A percentile compares a stretch with the other conserved stretches of the same genome.
phyloP scores from a whole-genome alignment of 106 monocot genomes.

The Triglochin maritima region DNA sequence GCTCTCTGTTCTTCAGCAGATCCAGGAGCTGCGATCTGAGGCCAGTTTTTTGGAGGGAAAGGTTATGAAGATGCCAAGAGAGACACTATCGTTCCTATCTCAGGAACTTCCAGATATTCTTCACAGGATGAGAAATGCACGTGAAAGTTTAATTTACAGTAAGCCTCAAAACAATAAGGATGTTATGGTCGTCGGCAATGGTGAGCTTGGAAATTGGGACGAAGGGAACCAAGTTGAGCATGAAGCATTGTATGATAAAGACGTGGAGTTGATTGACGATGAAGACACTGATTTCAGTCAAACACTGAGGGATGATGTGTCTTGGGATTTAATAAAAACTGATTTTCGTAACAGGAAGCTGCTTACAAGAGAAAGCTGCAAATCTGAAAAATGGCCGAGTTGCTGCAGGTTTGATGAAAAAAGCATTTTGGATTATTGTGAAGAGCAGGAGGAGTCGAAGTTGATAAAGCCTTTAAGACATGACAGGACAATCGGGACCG shows the following conservation, averaged over 20 bases:
- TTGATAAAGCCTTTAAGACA: slow-evolving; percentile 67
- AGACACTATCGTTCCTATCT: slow-evolving; percentile 26
- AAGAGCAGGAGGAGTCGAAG: slow-evolving; percentile 63
- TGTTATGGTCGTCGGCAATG: slow-evolving; percentile 31
- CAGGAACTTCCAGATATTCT: slow-evolving; percentile 45
- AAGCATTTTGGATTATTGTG: slow-evolving; percentile 61
- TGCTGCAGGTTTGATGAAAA: slow-evolving; percentile 81
- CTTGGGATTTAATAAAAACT: slow-evolving; percentile 53
- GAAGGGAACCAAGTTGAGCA: slow-evolving; percentile 39
- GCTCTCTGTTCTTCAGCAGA: slow-evolving; percentile 45
- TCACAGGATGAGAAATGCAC: slow-evolving; percentile 47
- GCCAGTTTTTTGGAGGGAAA: slow-evolving; percentile 45
- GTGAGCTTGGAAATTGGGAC: slow-evolving; percentile 48
- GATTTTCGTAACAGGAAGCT: slow-evolving; percentile 53
- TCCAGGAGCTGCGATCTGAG: slow-evolving; percentile 57
- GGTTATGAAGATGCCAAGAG: slow-evolving; percentile 48
- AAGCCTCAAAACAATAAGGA: slow-evolving; percentile 34
- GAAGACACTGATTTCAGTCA: slow-evolving; percentile 63
- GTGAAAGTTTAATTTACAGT: slow-evolving; percentile 5
- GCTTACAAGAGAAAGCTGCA: slow-evolving; percentile 50
- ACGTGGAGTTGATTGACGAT: slow-evolving; percentile 64
- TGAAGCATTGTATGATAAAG: slow-evolving; percentile 40
- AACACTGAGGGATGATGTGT: slow-evolving; percentile 42
- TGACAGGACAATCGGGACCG: slow-evolving; percentile 44
- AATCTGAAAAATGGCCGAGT: slow-evolving; percentile 64